Evolutionary conservation across 257 asterid species (phyloP).

Genomic region (Paulownia fortunei): DNA sequence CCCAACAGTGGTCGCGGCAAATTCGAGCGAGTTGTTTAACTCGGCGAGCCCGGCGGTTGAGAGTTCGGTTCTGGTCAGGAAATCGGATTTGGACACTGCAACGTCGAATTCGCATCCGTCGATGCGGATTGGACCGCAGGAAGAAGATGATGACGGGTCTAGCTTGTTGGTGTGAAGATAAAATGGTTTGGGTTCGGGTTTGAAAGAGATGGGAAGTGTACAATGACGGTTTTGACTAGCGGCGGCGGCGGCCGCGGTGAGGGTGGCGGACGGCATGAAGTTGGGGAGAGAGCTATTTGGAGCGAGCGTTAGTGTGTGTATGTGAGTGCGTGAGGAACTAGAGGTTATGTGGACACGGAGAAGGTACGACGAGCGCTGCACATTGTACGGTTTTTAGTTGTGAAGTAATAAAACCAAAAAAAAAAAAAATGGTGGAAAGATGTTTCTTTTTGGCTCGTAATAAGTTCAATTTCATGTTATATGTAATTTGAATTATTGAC

Average conservation of each 20-base stretch:
- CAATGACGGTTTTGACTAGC: neutral
- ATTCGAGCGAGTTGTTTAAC: constrained; percentile 44
- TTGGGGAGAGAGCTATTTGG: neutral
- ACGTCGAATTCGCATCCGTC: constrained; percentile 50
- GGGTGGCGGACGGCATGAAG: neutral
- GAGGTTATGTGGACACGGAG: too few relatives aligned
- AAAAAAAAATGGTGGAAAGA: neutral
- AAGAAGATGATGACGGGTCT: neutral
- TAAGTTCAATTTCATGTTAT: too few relatives aligned
- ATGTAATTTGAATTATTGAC: too few relatives aligned
- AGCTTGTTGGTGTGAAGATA: neutral
- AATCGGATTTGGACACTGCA: constrained; percentile 39
- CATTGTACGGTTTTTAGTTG: neutral
- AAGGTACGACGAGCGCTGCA: neutral
- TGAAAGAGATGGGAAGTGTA: neutral
- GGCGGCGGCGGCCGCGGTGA: neutral
- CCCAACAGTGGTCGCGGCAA: constrained; percentile 58
- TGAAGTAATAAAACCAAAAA: neutral
- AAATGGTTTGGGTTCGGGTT: too few relatives aligned
- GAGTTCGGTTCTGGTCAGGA: constrained; percentile 49
- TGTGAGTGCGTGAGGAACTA: too few relatives aligned
- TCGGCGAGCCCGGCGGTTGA: constrained; percentile 51
- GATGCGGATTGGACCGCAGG: constrained; percentile 33
- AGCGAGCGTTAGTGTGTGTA: neutral
- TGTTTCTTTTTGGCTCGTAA: too few relatives aligned